phyloP scores from a whole-genome alignment of 331 rosid genomes.

The Cydonia oblonga region DNA sequence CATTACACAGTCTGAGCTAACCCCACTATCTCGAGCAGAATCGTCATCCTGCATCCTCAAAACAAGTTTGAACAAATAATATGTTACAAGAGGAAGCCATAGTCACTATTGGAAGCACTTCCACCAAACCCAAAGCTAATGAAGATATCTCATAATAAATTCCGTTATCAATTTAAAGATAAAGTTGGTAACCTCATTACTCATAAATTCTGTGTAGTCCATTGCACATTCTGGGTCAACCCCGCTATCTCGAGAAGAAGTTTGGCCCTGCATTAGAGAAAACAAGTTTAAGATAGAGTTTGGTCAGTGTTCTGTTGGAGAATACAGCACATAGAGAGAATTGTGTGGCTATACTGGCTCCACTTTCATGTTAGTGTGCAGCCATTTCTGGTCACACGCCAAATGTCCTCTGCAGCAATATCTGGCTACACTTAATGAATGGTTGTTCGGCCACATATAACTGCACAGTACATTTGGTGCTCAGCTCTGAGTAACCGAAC shows the following conservation, averaged over 20 bases:
- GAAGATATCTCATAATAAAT: background rate
- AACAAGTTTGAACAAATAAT: background rate
- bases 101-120: background rate
- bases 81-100: background rate
- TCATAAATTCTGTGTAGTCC: slow-evolving; percentile 12
- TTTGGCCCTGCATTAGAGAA: slow-evolving; percentile 10
- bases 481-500: background rate
- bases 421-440: background rate
- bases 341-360: background rate
- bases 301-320: background rate
- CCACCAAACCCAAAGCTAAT: background rate
- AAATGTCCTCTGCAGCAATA: background rate
- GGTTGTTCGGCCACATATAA: background rate
- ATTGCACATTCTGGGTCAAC: background rate
- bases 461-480: background rate
- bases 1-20: slow-evolving; percentile 3
- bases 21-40: slow-evolving; percentile 3
- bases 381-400: background rate
- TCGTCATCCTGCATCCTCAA: slow-evolving; percentile 6
- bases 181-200: slow-evolving; percentile 6
- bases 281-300: background rate
- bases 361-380: background rate
- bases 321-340: background rate
- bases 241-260: slow-evolving; percentile 3
- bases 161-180: background rate